Evolutionary conservation across 176 grass and related monocot genomes (phyloP), one percentile per base, ranked within the genome.

Genomic region (Stipa capillata): DNA sequence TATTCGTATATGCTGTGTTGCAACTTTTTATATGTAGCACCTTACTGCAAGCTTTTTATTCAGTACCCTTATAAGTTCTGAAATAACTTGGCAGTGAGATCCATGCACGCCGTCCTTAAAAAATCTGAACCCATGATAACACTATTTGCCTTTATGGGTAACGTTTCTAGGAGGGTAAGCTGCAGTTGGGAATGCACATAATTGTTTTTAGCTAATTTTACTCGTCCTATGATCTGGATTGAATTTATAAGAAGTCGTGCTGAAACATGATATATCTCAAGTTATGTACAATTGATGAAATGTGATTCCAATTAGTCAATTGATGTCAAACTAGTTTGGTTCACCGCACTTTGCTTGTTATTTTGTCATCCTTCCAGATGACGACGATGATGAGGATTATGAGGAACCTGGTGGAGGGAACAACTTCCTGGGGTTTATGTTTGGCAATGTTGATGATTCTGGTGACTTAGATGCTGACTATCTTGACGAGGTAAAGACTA

Each of bases 391-490:
- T 0, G 95, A 95, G 32, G 89, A 98, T 37, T 94, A 98, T 74
- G 96, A 94, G 78, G 96, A 98, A 33, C 69, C 72, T 59, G 76
- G 85, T 58, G 85, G 85, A 54, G 89, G 81, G 71, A 98, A 92
- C 65, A 90, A 73, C 50, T 85, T 98, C 48, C 77, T 98, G 55
- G 96, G 96, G 24, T 98, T 98, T 82, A 98, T 98, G 96, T 94
- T 98, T 23, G 96, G 96, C 69, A 98, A 98, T 74, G 92, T 98
- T 53, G 96, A 98, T 82, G 91, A 98, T 55, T 88, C 92, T 14
- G 96, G 96, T 39, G 96, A 92, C 79, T 83, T 98, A 62, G 96
- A 98, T 73, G 90, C 83, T n/a, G 96, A 98, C 62, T 98, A 98
- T 83, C 96, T 98, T 74, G 96, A 98, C 41, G 89, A 94, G 92